Percentiles rank a stretch among this genome's conserved stretches.
Evolutionary conservation across 306 rosid species (phyloP).

Genomic region (Lagenaria siceraria): DNA sequence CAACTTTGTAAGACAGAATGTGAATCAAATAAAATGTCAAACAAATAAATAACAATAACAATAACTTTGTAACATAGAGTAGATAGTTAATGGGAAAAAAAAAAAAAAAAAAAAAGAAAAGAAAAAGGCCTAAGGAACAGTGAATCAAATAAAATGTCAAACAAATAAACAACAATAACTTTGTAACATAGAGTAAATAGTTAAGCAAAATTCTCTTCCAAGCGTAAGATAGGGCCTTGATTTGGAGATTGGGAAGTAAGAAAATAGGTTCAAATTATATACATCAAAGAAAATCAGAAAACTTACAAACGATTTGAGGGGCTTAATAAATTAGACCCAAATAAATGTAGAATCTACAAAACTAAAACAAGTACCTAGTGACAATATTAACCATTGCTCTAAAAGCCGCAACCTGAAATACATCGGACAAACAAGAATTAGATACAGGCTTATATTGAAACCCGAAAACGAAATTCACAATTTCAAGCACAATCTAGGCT

Average conservation of each 20-base stretch:
- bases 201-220: not conserved
- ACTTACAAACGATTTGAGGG: not conserved
- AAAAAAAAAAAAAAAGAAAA: too few relatives aligned
- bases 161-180: too few relatives aligned
- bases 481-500: not conserved
- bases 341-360: conserved; percentile 11
- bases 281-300: not conserved
- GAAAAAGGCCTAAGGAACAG: not conserved
- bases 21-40: not conserved
- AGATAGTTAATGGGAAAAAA: not conserved
- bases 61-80: not conserved
- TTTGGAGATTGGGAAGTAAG: not conserved
- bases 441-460: conserved; percentile 13
- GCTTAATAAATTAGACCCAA: not conserved
- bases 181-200: too few relatives aligned
- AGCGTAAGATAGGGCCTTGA: not conserved
- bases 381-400: conserved; percentile 99
- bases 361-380: conserved; percentile 49
- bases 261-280: not conserved
- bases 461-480: not conserved
- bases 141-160: too few relatives aligned
- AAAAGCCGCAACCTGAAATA: conserved; percentile 93
- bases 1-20: not conserved
- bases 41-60: not conserved
- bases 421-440: conserved; percentile 15